Percentiles rank a stretch among this genome's conserved stretches.
Evolutionary conservation across 2,329 filamentous ascomycete genomes (phyloP).

Genomic region (Pseudocercospora vitis): DNA sequence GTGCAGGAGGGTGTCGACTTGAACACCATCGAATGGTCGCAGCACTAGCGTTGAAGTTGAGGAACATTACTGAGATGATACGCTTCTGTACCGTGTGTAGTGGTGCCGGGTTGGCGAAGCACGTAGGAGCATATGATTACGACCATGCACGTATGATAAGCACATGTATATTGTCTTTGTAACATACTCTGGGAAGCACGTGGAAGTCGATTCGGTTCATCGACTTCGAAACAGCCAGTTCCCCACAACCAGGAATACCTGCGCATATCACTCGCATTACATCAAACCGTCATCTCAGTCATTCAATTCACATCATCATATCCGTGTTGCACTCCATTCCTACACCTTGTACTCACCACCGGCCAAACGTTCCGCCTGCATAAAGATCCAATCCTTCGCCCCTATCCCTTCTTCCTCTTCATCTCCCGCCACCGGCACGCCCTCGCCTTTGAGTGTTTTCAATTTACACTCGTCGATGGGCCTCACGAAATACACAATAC

Average conservation of each 20-base stretch:
- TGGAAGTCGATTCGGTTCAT: too few species aligned
- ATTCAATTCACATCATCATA: not conserved
- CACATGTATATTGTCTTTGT: not conserved
- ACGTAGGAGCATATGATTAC: not conserved
- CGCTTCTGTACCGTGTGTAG: slow-evolving; percentile 1
- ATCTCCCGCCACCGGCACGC: slow-evolving; percentile 32
- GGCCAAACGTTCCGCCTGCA: slow-evolving; percentile 40
- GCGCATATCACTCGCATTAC: too few species aligned
- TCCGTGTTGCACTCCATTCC: not conserved
- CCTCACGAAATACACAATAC: slow-evolving; percentile 57
- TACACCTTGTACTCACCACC: not conserved
- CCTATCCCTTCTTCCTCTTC: slow-evolving; percentile 40
- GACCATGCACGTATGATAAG: not conserved
- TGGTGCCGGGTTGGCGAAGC: not conserved
- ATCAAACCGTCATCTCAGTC: too few species aligned
- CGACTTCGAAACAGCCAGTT: too few species aligned
- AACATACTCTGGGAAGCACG: not conserved
- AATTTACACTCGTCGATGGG: slow-evolving; percentile 51
- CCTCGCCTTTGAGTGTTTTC: slow-evolving; percentile 40
- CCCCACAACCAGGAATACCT: too few species aligned
- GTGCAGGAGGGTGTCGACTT: slow-evolving; percentile 96
- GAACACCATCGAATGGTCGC: slow-evolving; percentile 96
- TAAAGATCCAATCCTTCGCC: slow-evolving; percentile 46
- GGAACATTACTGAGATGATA: not conserved
- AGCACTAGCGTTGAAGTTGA: slow-evolving; percentile 63